These are phyloP conservation scores for Phytophthora crassamura DNA, from an alignment of 352 stramenopile genomes.

Conservation along the genomic window DNA sequence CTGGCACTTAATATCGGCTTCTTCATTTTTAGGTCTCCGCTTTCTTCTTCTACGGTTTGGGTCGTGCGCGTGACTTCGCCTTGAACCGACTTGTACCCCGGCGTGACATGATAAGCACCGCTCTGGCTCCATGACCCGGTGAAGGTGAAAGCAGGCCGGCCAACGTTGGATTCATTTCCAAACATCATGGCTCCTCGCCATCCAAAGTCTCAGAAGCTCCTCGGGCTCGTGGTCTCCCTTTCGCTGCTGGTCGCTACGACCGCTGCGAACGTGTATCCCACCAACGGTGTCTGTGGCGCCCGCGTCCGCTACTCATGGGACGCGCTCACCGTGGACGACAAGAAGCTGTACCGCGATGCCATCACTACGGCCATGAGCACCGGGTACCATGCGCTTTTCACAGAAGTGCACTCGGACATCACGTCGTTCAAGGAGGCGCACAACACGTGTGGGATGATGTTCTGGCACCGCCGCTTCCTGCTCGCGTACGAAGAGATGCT, in stretches of 20 bases:
- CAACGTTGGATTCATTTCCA: slow-evolving; percentile 25
- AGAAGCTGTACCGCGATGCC: slow-evolving; percentile 72
- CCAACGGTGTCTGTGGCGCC: slow-evolving; percentile 42
- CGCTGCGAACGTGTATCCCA: slow-evolving; percentile 25
- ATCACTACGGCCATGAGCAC: slow-evolving; percentile 56
- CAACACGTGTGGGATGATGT: slow-evolving; percentile 62
- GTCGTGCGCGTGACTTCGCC: slow-evolving; percentile 23
- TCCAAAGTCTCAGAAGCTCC: slow-evolving; percentile 17
- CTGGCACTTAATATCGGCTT: slow-evolving; percentile 9
- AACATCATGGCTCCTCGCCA: slow-evolving; percentile 33
- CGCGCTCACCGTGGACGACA: slow-evolving; percentile 47
- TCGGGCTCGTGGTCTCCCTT: slow-evolving; percentile 27
- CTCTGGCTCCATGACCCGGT: slow-evolving; percentile 3
- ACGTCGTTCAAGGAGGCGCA: slow-evolving; percentile 49
- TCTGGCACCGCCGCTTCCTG: slow-evolving; percentile 75
- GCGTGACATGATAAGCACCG: not conserved
- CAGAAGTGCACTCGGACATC: slow-evolving; percentile 58
- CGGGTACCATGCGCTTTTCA: slow-evolving; percentile 64
- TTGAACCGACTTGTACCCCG: slow-evolving; percentile 17
- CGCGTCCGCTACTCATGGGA: slow-evolving; percentile 64
- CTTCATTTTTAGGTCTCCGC: slow-evolving; percentile 16
- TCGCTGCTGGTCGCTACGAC: slow-evolving; percentile 18
- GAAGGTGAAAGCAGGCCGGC: not conserved
- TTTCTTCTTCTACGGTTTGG: slow-evolving; percentile 30
- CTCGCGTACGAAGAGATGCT: slow-evolving; percentile 84